Percentiles rank a stretch among this genome's conserved stretches.
Evolutionary conservation across 75 land plant genomes (phyloP).

Genomic region (Sequoiadendron giganteum): DNA sequence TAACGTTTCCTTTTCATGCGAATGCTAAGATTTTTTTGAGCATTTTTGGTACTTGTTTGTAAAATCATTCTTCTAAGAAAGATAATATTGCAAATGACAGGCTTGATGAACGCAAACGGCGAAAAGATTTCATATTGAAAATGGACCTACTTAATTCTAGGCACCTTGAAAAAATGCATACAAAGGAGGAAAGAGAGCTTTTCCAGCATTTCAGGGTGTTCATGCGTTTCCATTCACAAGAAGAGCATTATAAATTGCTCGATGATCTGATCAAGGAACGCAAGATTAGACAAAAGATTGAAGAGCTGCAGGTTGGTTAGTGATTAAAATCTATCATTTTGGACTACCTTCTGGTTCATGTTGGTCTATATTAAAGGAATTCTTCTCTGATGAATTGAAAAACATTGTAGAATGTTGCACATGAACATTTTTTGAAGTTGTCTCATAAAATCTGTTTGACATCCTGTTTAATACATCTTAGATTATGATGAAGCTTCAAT

Average conservation of each 20-base stretch:
- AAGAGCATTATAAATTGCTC: conserved; percentile 79
- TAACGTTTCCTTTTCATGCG: background rate
- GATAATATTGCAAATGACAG: conserved; percentile 33
- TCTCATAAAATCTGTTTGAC: background rate
- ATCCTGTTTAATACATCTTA: background rate
- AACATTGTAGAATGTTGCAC: background rate
- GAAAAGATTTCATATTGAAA: conserved; percentile 92
- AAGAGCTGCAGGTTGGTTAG: conserved; percentile 75
- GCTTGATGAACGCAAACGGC: conserved; percentile 92
- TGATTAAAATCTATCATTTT: background rate
- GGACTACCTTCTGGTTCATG: background rate
- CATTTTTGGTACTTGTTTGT: background rate
- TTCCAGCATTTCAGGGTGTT: conserved; percentile 65
- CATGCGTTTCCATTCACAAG: conserved; percentile 89
- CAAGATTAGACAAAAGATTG: conserved; percentile 66
- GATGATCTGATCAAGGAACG: conserved; percentile 54
- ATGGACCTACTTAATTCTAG: conserved; percentile 73
- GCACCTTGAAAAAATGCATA: conserved; percentile 66
- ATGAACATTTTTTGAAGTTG: background rate
- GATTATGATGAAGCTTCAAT: background rate
- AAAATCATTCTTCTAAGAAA: background rate
- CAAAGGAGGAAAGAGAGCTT: conserved; percentile 71
- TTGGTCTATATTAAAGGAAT: background rate
- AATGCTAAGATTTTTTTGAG: background rate
- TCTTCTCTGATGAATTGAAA: background rate